Evolutionary conservation across 2,329 filamentous ascomycete genomes (phyloP), one percentile per base, ranked within the genome.

Genomic region (Trichoderma harzianum): DNA sequence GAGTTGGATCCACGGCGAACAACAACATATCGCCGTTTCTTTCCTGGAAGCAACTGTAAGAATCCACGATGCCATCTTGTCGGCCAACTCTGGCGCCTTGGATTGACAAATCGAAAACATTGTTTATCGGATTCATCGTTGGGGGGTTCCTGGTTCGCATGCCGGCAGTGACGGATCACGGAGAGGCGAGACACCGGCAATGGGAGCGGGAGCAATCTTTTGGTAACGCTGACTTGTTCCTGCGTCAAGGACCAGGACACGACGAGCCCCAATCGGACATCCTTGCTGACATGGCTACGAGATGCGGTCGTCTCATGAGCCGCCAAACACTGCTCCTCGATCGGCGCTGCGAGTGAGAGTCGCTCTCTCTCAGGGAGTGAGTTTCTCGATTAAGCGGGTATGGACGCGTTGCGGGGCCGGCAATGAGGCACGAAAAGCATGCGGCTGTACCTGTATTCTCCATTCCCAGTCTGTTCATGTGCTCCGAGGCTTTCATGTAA

Each of bases 261-360:
- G 34, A 51, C 36, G 63, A 32, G 43, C 24, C 70, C 64, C 64
- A 69, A 72, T 69, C 30, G 16, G 65, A 58, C 18, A 43, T 53
- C 47, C 55, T 32, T 53, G 53, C 51, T 26, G 26, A 28, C 47
- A 65, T 65, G 66, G 71, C 51, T 61, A 10, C 60, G 7, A 65
- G 57, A 70, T 70, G 71, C 36, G 66, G 71, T 32, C 71, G 71
- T 72, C 71, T 72, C 71, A 72, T 70, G 71, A 72, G 71, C 66
- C 71, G 71, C 66, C 71, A 60, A 60, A 65, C 26, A 43, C 43
- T 24, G 14, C 55, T 67, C 32, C 57, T 60, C 64, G 47, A 47
- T 16, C 34, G 26, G 53, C 28, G 16, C 66, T 21, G 28, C 18
- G 28, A 60, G 24, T 18, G 28, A 36, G 6, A 26, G 64, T 36